phyloP scores from a whole-genome alignment of 225 moss, liverwort and hornwort genomes.

The Pleurozium schreberi region DNA sequence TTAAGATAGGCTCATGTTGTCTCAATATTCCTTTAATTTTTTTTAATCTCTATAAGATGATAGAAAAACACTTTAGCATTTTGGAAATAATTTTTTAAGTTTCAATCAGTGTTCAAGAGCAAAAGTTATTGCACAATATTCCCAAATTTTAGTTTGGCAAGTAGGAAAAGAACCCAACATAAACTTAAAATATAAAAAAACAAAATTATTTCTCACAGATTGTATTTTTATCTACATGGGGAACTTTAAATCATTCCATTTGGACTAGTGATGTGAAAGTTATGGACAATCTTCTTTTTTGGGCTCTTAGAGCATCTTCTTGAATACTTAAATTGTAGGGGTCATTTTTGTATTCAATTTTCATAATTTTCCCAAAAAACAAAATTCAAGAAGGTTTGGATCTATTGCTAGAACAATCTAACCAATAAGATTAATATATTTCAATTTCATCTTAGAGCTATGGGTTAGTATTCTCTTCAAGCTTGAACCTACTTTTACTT shows the following conservation, averaged over 20 bases:
- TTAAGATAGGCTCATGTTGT: fast-evolving
- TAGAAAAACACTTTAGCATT: background rate
- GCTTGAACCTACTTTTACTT: no score
- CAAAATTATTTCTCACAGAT: background rate
- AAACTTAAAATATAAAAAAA: fast-evolving
- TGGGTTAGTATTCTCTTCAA: no score
- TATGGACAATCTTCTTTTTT: background rate
- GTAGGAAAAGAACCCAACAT: fast-evolving
- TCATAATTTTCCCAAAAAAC: background rate
- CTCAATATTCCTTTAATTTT: background rate
- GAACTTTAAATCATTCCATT: background rate
- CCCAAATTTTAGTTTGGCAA: background rate
- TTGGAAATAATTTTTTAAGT: background rate
- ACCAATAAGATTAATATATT: no score
- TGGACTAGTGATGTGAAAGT: no score
- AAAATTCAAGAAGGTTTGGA: background rate
- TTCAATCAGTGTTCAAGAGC: fast-evolving
- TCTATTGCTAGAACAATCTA: no score
- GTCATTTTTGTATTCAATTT: background rate
- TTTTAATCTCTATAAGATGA: background rate
- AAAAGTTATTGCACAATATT: background rate
- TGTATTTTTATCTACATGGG: background rate
- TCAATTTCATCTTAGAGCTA: no score
- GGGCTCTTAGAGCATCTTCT: fast-evolving
- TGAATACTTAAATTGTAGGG: no score